Conservation (phyloP, 2,329 filamentous ascomycete species). For the Trichoderma pleuroti region DNA sequence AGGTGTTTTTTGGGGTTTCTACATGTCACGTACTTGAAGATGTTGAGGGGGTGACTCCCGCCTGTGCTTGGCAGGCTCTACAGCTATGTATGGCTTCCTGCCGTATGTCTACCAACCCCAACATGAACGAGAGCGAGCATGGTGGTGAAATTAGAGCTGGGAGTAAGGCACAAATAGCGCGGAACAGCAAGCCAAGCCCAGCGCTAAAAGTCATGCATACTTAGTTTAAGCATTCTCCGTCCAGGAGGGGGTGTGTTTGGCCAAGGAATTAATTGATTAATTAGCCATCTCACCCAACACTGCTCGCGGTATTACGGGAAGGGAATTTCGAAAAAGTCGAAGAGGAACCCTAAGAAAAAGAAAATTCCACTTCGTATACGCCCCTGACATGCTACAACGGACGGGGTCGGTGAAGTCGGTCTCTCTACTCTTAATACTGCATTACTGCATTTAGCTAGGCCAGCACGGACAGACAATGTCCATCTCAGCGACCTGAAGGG, state of each 20-base stretch:
- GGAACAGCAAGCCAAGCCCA: background rate
- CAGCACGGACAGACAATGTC: background rate
- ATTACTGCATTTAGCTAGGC: background rate
- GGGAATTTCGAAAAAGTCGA: background rate
- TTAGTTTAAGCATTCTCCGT: background rate
- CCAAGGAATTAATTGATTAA: background rate
- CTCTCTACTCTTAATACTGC: background rate
- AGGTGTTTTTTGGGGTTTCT: background rate
- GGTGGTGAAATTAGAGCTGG: conserved; percentile 14
- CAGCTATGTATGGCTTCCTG: background rate
- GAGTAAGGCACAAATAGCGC: conserved; percentile 10
- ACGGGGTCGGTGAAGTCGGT: background rate
- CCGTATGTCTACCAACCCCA: background rate
- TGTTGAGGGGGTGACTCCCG: background rate
- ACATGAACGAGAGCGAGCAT: background rate
- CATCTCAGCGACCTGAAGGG: background rate
- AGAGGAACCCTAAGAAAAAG: background rate
- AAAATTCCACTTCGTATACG: background rate
- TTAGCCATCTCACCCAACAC: background rate
- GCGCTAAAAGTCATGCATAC: conserved; percentile 10
- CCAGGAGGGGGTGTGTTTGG: background rate
- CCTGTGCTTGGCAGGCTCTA: background rate
- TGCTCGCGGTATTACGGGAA: background rate
- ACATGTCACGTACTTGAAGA: background rate
- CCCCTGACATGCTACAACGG: background rate